phyloP scores from a whole-genome alignment of 306 rosid genomes.

The Malus sylvestris region DNA sequence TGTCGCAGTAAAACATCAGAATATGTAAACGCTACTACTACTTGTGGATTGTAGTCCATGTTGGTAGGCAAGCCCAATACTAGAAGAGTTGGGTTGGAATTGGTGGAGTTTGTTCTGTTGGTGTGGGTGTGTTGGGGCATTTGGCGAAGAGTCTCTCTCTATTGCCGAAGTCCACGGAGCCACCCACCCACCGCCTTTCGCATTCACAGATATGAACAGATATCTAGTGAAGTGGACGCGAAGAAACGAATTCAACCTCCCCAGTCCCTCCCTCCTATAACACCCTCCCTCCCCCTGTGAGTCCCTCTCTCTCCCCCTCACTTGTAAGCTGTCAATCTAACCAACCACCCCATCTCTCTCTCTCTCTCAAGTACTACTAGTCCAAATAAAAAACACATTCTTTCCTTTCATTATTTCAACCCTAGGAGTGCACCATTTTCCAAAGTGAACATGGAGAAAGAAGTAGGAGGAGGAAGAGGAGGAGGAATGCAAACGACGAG shows the following conservation, averaged over 20 bases:
- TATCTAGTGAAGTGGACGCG: slow-evolving; percentile 97
- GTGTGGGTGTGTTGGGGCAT: not conserved
- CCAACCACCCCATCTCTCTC: not conserved
- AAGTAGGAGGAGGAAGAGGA: slow-evolving; percentile 6
- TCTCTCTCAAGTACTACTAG: not conserved
- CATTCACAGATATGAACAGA: slow-evolving; percentile 35
- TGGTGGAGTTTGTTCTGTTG: not conserved
- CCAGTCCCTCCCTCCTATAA: slow-evolving; percentile 9
- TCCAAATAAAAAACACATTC: not conserved
- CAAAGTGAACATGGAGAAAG: slow-evolving; percentile 29
- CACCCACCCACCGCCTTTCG: slow-evolving; percentile 44
- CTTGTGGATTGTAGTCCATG: too few relatives aligned
- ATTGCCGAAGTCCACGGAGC: slow-evolving; percentile 18
- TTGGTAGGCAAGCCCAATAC: too few relatives aligned
- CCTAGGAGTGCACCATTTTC: not conserved
- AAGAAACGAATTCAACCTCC: slow-evolving; percentile 78
- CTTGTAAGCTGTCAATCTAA: too few relatives aligned
- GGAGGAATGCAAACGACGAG: slow-evolving; percentile 15
- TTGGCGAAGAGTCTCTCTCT: slow-evolving; percentile 40
- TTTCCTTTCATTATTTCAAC: not conserved
- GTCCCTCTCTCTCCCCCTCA: slow-evolving; percentile 1
- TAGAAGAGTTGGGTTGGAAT: not conserved
- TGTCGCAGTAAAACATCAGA: accelerated
- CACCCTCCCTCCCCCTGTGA: not conserved
- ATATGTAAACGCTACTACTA: too few relatives aligned